Evolutionary conservation across 345 rosid species (phyloP), one percentile per base, ranked within the genome.

Genomic region (Arabidopsis thaliana): DNA sequence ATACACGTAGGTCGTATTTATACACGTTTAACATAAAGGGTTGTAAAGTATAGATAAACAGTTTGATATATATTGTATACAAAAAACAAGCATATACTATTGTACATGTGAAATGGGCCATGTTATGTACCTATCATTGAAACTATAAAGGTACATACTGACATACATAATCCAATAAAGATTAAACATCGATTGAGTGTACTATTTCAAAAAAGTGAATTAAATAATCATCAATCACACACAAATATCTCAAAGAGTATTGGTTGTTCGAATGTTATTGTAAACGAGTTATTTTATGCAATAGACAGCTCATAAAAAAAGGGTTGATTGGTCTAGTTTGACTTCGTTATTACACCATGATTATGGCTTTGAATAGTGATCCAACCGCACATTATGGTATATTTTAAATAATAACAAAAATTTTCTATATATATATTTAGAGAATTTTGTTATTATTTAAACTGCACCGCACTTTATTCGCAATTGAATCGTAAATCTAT

Each of bases 21-120:
- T 36, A 69, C 70, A 76, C 80, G 80, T 76, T 76, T 69, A 44
- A 53, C 75, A 69, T 53, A 69, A 61, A 50, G 41, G 55, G 36
- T 34, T 36, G 5, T 36, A 37, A 62, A 42, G 49, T 59, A 68
- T 42, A 24, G 28, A 58, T 59, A 67, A 75, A 38, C 49, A 44
- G n/a, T 46, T 34, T 23, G 20, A 16, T 46, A 8, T 12, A 28
- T 22, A 38, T 22, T 33, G 20, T 49, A 38, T 24, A 25, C n/a
- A 3, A 59, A 32, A 20, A 38, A 59, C 5, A 67, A 59, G 12
- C 0, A 32, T 52, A 67, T 59, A 6, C 20, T 37, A 37, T 49
- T 24, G 6, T 59, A n/a, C 65, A 69, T 52, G 69, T 76, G 58
- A 69, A 59, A 32, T 42, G 75, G 70, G 22, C 65, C 70, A 61